A percentile compares a stretch with the other conserved stretches of the same genome.
These are phyloP conservation scores for Rhodotorula toruloides DNA, from an alignment of 768 basidiomycete genomes.

Conservation along the genomic window DNA sequence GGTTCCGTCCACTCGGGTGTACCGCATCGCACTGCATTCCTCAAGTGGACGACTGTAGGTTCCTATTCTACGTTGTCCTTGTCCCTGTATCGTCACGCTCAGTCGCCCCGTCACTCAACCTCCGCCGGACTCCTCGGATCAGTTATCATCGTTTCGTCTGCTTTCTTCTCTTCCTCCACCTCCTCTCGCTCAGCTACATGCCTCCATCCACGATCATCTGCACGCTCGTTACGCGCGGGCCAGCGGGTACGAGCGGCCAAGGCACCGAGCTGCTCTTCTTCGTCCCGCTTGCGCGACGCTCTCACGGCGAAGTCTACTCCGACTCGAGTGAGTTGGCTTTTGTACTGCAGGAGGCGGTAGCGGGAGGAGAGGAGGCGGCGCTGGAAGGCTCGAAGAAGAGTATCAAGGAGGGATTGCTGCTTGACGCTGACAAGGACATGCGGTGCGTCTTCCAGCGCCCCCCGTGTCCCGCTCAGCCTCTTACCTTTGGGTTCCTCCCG, in stretches of 20 bases:
- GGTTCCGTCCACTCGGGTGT: too few relatives aligned
- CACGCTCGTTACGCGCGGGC: constrained; percentile 8
- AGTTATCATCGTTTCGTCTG: too few relatives aligned
- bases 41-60: too few relatives aligned
- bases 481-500: neutral
- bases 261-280: neutral
- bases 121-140: too few relatives aligned
- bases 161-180: neutral
- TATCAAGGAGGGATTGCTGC: neutral
- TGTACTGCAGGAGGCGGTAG: neutral
- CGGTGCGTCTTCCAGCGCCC: neutral
- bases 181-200: neutral
- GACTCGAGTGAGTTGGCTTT: neutral
- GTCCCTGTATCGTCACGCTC: too few relatives aligned
- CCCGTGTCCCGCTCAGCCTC: neutral
- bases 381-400: neutral
- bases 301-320: neutral
- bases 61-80: too few relatives aligned
- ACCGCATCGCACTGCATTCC: too few relatives aligned
- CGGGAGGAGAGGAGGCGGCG: neutral
- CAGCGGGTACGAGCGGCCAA: neutral
- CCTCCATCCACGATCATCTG: neutral
- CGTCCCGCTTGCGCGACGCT: neutral
- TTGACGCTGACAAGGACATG: neutral
- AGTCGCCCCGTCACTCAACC: too few relatives aligned